Base-by-base conservation (phyloP, 2,329 filamentous ascomycete species). In the Pseudogymnoascus sp. region DNA sequence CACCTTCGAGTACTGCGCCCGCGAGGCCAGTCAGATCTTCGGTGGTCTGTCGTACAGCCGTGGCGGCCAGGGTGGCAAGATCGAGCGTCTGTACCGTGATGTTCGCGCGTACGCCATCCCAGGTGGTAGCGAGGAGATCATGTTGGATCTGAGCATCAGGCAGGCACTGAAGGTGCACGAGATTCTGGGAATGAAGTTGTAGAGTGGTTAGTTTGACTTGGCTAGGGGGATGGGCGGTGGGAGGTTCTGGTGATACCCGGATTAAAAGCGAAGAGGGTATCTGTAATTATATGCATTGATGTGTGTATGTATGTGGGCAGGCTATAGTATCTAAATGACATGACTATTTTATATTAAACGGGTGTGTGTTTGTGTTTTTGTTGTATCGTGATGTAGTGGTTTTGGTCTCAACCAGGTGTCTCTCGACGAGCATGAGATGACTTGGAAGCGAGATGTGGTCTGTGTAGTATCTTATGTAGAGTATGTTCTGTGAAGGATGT, bases 11-110 rank as follows among this genome's bases (percentile, higher is more conserved):
- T 97, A 95, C 81, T 99, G 94, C 78, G 94, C 94, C 33, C 84
- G 93, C 65, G 94, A 99, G 78, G 94, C 94, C 14, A 91, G 87
- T 73, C 94, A 99, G 82, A 97, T 99, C 76, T 99, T 97, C 71
- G 94, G 94, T 65, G 94, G 94, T 26, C 78, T 97, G 67, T 92
- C 88, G 70, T 97, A 97, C 79, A 92, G 87, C 64, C 85, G 93
- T 45, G 94, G 94, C 62, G 94, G 94, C 14, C 94, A 97, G 79
- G 94, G 94, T 65, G 93, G 86, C 64, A 97, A 97, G 84, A 85
- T 97, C 61, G 94, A 99, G 84, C 80, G 94, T 64, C 78, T 99
- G 70, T 97, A 97, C 77, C 84, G 94, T 66, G 94, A 99, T 75
- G 94, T 97, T 14, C 84, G 94, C 69, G 94, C 94, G 0, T 97